Percentiles rank a stretch among this genome's conserved stretches.
Evolutionary conservation across 768 basidiomycete species (phyloP).

Genomic region (Boletellus sp.): DNA sequence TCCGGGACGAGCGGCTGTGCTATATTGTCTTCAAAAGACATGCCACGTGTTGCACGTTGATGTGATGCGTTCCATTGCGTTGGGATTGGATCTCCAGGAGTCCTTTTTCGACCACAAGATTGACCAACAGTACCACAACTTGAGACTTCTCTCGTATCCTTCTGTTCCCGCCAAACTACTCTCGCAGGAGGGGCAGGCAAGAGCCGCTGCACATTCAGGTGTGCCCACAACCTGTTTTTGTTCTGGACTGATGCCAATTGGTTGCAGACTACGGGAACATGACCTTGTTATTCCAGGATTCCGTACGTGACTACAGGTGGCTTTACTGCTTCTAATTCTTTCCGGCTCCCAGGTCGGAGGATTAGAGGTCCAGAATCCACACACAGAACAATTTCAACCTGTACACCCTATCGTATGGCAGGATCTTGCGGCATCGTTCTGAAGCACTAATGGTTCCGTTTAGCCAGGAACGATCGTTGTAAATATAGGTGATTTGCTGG

Average conservation of each 20-base stretch:
- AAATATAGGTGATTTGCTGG: constrained; percentile 76
- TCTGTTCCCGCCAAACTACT: constrained; percentile 60
- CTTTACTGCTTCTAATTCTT: neutral
- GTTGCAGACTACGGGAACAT: constrained; percentile 71
- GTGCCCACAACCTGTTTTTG: neutral
- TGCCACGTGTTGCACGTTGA: constrained; percentile 72
- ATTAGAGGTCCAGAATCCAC: constrained; percentile 77
- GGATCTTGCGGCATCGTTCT: neutral
- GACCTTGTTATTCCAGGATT: constrained; percentile 78
- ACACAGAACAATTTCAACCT: constrained; percentile 67
- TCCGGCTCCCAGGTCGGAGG: constrained; percentile 57
- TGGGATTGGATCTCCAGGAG: constrained; percentile 73
- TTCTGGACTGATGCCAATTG: neutral
- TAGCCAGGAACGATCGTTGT: constrained; percentile 81
- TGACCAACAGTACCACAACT: constrained; percentile 74
- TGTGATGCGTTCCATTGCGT: constrained; percentile 81
- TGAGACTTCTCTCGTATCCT: constrained; percentile 79
- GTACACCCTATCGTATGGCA: constrained; percentile 69
- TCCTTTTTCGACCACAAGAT: constrained; percentile 73
- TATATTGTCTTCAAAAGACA: constrained; percentile 38
- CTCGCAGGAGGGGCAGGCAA: constrained; percentile 61
- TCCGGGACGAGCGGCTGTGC: neutral
- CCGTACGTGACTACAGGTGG: constrained; percentile 34
- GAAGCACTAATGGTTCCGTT: constrained; percentile 2
- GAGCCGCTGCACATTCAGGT: constrained; percentile 83